Conservation (phyloP, 495 filamentous ascomycete species). For the Lineolata rhizophorae region DNA sequence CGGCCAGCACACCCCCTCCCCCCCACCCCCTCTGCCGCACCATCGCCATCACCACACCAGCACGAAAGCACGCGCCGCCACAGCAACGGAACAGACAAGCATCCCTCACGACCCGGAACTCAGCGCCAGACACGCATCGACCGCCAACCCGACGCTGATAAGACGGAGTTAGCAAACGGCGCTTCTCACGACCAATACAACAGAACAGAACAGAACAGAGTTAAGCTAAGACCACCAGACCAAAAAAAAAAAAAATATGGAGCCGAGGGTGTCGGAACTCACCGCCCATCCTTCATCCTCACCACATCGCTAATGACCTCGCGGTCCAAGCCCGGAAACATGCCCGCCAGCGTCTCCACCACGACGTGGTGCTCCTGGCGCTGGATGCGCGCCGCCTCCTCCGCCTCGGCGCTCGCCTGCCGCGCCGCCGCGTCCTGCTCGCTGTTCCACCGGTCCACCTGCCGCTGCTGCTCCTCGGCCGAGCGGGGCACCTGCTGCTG, state of each 20-base stretch:
- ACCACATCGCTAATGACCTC: slow-evolving; percentile 92
- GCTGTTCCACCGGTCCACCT: not conserved
- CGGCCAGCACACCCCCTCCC: too few relatives aligned
- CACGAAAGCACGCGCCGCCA: too few relatives aligned
- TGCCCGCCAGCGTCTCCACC: slow-evolving; percentile 73
- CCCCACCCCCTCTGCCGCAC: too few relatives aligned
- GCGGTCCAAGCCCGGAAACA: slow-evolving; percentile 82
- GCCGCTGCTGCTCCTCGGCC: slow-evolving; percentile 20
- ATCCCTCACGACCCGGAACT: too few relatives aligned
- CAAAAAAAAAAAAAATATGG: not conserved
- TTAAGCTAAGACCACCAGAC: not conserved
- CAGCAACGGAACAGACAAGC: too few relatives aligned
- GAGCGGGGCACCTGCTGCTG: not conserved
- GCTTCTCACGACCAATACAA: slow-evolving; percentile 2
- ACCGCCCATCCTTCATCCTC: slow-evolving; percentile 77
- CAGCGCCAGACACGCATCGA: slow-evolving; percentile 77
- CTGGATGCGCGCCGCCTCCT: slow-evolving; percentile 70
- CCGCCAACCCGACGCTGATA: slow-evolving; percentile 68
- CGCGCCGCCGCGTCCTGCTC: slow-evolving; percentile 73
- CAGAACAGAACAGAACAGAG: too few relatives aligned
- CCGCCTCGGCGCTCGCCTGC: slow-evolving; percentile 81
- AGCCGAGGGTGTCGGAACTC: slow-evolving; percentile 16
- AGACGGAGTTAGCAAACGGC: slow-evolving; percentile 9
- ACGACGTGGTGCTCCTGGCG: slow-evolving; percentile 71
- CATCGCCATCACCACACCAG: too few relatives aligned